Conservation (phyloP, 805 yeast genomes). For the Torulaspora microellipsoides region DNA sequence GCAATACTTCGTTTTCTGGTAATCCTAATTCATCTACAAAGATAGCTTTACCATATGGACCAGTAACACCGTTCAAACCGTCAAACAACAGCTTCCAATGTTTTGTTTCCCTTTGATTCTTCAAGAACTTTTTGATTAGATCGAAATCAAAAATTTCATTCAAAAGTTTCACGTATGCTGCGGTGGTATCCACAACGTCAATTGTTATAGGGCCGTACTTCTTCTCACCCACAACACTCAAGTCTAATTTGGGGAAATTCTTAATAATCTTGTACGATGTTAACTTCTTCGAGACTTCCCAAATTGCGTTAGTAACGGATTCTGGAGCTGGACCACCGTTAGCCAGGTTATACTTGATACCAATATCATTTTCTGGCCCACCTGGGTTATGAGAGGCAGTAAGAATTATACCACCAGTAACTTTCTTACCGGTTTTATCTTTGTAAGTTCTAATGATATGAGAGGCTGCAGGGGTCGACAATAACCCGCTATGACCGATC, state of each 20-base stretch:
- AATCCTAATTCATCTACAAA: slow-evolving; percentile 83
- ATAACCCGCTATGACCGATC: slow-evolving; percentile 80
- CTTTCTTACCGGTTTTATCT: slow-evolving; percentile 35
- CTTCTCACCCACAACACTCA: slow-evolving; percentile 50
- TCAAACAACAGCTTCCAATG: slow-evolving; percentile 79
- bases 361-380: slow-evolving; percentile 87
- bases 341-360: slow-evolving; percentile 89
- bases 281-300: slow-evolving; percentile 57
- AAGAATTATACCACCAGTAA: slow-evolving; percentile 92
- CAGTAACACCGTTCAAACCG: slow-evolving; percentile 92
- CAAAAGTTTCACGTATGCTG: slow-evolving; percentile 71
- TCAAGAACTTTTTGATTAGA: slow-evolving; percentile 67
- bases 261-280: slow-evolving; percentile 53
- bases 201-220: slow-evolving; percentile 59
- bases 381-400: slow-evolving; percentile 99
- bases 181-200: slow-evolving; percentile 79
- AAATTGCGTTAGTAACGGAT: slow-evolving; percentile 83
- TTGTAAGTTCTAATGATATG: slow-evolving; percentile 71
- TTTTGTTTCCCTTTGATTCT: slow-evolving; percentile 41
- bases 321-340: slow-evolving; percentile 99
- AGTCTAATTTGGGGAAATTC: slow-evolving; percentile 61
- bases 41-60: slow-evolving; percentile 86
- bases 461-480: slow-evolving; percentile 97
- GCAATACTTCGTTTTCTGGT: slow-evolving; percentile 57
- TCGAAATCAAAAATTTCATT: slow-evolving; percentile 85